Evolutionary conservation across 2,329 filamentous ascomycete genomes (phyloP), one percentile per base, ranked within the genome.

Genomic region (Eutypella sp.): DNA sequence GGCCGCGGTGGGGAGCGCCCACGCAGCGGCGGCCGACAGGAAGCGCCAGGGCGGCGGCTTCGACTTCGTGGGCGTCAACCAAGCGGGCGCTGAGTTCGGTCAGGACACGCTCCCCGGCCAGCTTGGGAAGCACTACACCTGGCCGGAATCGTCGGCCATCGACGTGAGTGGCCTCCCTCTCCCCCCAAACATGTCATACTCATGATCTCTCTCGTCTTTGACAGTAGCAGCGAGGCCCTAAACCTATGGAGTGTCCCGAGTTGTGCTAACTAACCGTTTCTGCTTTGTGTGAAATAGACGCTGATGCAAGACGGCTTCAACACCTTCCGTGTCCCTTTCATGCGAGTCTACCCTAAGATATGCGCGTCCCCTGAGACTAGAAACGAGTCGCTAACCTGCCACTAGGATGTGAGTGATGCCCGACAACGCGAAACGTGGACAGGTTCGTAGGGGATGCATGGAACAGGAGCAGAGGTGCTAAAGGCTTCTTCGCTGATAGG

Each of bases 71-170:
- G 65, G 65, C 22, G 57, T 65, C 50, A 67, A 62, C 36, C 58
- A 63, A 51, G 58, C 78, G 18, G 81, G 80, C 11, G 79, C 80
- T 36, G 82, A 86, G 53, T 85, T 85, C 48, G 81, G 81, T 34
- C 69, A 76, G 47, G 65, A 58, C 20, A 72, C 68, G 43, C 66
- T 82, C 25, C 81, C 81, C 2, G 81, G 81, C 9, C 62, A 63
- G 1, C 68, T 77, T 45, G 73, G 70, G 41, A 82, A 70, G 44
- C 78, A 85, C 54, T 85, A 76, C 57, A 81, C 68, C 19, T 85
- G 79, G 73, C 79, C 80, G 2, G 72, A 75, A 41, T 65, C 74
- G 31, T 68, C 67, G 11, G 59, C 68, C 20, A 65, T 70, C 44
- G 62, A 64, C 46, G 67, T 68, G 46, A 40, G 63, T 40, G n/a